Evolutionary conservation across 2,329 filamentous ascomycete species (phyloP), one percentile per base, ranked within the genome.

Genomic region (Moelleriella libera): DNA sequence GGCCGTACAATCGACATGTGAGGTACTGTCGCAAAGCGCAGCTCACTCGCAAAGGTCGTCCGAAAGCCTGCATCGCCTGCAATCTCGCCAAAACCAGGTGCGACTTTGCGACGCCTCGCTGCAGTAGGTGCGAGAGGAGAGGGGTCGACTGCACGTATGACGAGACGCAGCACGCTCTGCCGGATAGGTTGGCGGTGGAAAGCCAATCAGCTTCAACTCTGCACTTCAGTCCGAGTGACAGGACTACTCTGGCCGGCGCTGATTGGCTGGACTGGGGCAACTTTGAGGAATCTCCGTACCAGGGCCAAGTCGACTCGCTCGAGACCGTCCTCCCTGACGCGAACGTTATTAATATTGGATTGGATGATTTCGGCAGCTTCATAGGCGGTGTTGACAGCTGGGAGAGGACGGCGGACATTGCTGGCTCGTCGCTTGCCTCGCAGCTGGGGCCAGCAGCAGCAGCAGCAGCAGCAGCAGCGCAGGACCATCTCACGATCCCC

Each of bases 11-110:
- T 11, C 57, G 57, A 0, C 57, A 60, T 39, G 31, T 59, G 4
- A 55, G 52, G 7, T 60, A 60, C 1, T 60, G 57, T 6, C 53
- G 49, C 0, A 53, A 53, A 8, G 57, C 57, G 1, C 54, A 58
- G 12, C n/a, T 6, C 0, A 52, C 41, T 10, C 55, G 57, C 4
- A 60, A 58, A 9, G 57, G 57, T 0, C 51, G 57, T 0, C 57
- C 49, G 1, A 58, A 45, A 14, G 58, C 57, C 3, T 60, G 57
- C 12, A 1, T 46, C 3, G 37, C 50, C 0, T 60, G 57, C 7
- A 54, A 48, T 29, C 30, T 11, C 7, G 50, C 57, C 2, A 60
- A 60, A 14, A 43, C 47, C 4, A 60, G 58, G 28, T 60, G 57
- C 30, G 50, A 40, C 10, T 60, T 60, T 32, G 45, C 42, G 1